These are phyloP conservation scores for Chaetomium tenue DNA, from an alignment of 495 filamentous ascomycete genomes.

Conservation along the genomic window DNA sequence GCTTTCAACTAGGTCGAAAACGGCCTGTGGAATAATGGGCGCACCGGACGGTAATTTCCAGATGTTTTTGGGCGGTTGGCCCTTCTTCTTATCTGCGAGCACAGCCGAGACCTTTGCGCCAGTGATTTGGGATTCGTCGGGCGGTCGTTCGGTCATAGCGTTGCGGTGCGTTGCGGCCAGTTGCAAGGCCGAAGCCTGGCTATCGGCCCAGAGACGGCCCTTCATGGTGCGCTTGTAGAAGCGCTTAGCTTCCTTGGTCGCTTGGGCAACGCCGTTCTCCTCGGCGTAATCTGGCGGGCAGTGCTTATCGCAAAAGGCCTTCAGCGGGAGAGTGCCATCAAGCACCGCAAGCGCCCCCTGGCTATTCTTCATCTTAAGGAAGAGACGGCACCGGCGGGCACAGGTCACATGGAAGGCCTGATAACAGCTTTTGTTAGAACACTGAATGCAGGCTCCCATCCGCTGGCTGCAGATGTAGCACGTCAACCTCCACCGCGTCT, in stretches of 20 bases:
- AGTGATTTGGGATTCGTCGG: conserved; percentile 56
- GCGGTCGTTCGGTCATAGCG: conserved; percentile 57
- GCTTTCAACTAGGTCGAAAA: conserved; percentile 75
- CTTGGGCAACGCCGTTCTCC: conserved; percentile 67
- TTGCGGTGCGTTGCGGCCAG: conserved; percentile 64
- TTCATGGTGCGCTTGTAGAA: conserved; percentile 88
- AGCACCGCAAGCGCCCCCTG: conserved; percentile 75
- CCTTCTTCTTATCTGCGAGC: conserved; percentile 72
- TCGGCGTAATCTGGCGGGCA: conserved; percentile 84
- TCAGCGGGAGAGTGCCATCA: conserved; percentile 78
- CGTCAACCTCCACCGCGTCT: conserved; percentile 83
- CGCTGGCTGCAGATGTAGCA: conserved; percentile 97
- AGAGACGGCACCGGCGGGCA: conserved; percentile 81
- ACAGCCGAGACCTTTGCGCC: conserved; percentile 56
- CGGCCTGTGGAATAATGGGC: conserved; percentile 83
- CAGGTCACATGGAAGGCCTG: conserved; percentile 99
- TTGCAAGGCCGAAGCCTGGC: conserved; percentile 79
- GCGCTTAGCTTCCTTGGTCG: conserved; percentile 54
- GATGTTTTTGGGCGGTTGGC: conserved; percentile 62
- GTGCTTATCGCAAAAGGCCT: conserved; percentile 96
- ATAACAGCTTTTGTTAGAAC: conserved; percentile 95
- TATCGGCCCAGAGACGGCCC: conserved; percentile 84
- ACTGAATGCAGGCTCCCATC: conserved; percentile 98
- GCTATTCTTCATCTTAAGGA: conserved; percentile 92
- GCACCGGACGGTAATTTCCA: conserved; percentile 97